A percentile compares a stretch with the other conserved stretches of the same genome.
Conservation (phyloP, 2,329 filamentous ascomycete genomes). For the Xylariaceae sp. region DNA sequence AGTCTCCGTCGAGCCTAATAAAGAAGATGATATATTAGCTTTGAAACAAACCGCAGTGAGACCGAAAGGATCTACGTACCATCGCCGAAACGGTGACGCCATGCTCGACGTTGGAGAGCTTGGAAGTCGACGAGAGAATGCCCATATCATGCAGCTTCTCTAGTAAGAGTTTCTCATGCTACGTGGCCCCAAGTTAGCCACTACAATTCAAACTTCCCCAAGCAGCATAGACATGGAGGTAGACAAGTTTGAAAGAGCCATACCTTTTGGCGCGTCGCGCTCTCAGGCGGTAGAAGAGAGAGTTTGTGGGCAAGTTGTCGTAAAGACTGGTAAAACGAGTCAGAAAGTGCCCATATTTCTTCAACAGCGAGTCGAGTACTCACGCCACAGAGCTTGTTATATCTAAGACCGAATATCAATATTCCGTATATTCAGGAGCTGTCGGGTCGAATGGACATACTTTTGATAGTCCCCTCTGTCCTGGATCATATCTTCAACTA, state of each 20-base stretch:
- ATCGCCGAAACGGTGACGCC: conserved; percentile 86
- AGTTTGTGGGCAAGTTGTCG: conserved; percentile 87
- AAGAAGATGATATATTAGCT: conserved; percentile 10
- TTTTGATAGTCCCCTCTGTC: conserved; percentile 77
- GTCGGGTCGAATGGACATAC: conserved; percentile 11
- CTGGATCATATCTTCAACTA: conserved; percentile 65
- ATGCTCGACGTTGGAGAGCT: conserved; percentile 75
- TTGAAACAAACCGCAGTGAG: neutral
- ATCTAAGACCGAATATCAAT: conserved; percentile 13
- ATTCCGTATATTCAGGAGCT: neutral
- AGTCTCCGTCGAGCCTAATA: conserved; percentile 65
- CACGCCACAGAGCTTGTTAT: conserved; percentile 66
- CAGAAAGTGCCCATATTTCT: neutral
- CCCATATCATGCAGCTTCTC: conserved; percentile 94
- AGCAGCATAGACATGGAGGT: neutral
- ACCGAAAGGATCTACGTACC: conserved; percentile 14
- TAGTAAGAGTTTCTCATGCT: conserved; percentile 77
- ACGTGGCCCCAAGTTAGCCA: neutral
- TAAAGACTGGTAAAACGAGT: conserved; percentile 54
- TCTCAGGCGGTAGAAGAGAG: conserved; percentile 74
- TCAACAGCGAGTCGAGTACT: conserved; percentile 27
- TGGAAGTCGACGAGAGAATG: conserved; percentile 69
- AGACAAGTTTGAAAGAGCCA: neutral
- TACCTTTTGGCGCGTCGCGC: conserved; percentile 65
- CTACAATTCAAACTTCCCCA: neutral